Evolutionary conservation across 1,284 basidiomycete species (phyloP).

Genomic region (Apiotrichum sp.): DNA sequence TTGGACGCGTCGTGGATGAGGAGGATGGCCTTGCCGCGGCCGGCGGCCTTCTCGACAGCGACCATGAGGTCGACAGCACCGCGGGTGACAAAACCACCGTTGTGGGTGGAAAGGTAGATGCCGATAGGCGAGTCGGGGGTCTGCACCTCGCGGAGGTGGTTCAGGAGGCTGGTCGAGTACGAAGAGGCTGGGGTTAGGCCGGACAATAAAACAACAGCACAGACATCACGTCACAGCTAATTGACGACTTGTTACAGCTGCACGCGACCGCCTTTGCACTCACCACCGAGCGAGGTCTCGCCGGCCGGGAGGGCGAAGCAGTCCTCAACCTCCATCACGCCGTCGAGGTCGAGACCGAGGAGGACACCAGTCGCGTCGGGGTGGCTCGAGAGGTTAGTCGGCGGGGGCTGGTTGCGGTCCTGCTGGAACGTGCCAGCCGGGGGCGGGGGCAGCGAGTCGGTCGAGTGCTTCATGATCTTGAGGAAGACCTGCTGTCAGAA

Average conservation of each 20-base stretch:
- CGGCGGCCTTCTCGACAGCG: constrained; percentile 56
- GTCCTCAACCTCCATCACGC: constrained; percentile 85
- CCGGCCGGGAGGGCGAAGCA: constrained; percentile 68
- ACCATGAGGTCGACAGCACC: constrained; percentile 83
- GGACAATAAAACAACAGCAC: neutral
- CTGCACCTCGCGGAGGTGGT: constrained; percentile 60
- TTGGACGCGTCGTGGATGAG: constrained; percentile 73
- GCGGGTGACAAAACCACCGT: constrained; percentile 89
- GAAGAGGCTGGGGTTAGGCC: constrained; percentile 26
- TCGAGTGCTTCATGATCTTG: constrained; percentile 76
- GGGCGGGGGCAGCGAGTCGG: constrained; percentile 43
- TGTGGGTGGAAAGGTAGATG: constrained; percentile 85
- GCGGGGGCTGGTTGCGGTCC: constrained; percentile 40
- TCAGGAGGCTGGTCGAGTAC: constrained; percentile 39
- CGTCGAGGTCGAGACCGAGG: constrained; percentile 86
- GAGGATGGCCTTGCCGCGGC: constrained; percentile 73
- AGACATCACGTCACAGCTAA: neutral
- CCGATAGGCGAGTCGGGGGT: constrained; percentile 92
- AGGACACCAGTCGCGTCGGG: constrained; percentile 73
- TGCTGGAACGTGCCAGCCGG: constrained; percentile 30
- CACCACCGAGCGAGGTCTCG: constrained; percentile 37
- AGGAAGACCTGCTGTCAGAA: constrained; percentile 63
- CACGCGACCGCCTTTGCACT: constrained; percentile 9
- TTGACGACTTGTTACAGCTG: too few relatives aligned
- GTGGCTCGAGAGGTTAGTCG: constrained; percentile 36